These are phyloP conservation scores for Exophiala bonariae DNA, from an alignment of 2,329 filamentous ascomycete species.

Conservation along the genomic window DNA sequence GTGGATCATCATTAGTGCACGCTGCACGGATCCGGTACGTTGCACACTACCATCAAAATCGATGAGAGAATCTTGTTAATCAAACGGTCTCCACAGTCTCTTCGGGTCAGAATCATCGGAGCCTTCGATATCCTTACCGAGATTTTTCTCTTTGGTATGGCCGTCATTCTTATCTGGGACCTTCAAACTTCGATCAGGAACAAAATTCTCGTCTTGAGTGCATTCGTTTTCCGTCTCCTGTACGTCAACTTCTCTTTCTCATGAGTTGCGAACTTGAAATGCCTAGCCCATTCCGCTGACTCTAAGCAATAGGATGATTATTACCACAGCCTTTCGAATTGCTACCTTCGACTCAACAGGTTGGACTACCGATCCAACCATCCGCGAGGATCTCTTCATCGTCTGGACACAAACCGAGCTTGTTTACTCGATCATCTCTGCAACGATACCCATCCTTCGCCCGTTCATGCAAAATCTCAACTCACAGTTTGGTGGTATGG, in stretches of 20 bases:
- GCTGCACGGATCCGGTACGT: conserved; percentile 16
- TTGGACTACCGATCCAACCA: conserved; percentile 35
- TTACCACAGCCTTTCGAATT: conserved; percentile 38
- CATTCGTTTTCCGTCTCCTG: conserved; percentile 39
- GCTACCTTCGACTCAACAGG: conserved; percentile 32
- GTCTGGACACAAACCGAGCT: conserved; percentile 40
- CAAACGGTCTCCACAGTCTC: conserved; percentile 24
- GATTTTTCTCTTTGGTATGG: conserved; percentile 33
- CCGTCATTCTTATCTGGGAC: conserved; percentile 32
- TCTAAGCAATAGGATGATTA: conserved; percentile 40
- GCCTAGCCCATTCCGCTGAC: too few species aligned
- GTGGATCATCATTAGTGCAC: conserved; percentile 25
- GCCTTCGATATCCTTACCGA: conserved; percentile 39
- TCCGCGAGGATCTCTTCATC: conserved; percentile 34
- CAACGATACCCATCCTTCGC: conserved; percentile 38
- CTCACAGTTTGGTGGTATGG: conserved; percentile 22
- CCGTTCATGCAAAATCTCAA: conserved; percentile 34
- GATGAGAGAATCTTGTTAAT: background rate
- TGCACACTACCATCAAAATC: background rate
- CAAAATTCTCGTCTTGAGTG: conserved; percentile 36
- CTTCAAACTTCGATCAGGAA: conserved; percentile 35
- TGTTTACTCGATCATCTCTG: conserved; percentile 37
- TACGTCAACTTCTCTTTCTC: conserved; percentile 32
- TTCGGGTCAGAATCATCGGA: conserved; percentile 36
- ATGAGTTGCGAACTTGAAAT: too few species aligned